Conservation (phyloP, 2,329 filamentous ascomycete genomes). For the Rutstroemia sp. region DNA sequence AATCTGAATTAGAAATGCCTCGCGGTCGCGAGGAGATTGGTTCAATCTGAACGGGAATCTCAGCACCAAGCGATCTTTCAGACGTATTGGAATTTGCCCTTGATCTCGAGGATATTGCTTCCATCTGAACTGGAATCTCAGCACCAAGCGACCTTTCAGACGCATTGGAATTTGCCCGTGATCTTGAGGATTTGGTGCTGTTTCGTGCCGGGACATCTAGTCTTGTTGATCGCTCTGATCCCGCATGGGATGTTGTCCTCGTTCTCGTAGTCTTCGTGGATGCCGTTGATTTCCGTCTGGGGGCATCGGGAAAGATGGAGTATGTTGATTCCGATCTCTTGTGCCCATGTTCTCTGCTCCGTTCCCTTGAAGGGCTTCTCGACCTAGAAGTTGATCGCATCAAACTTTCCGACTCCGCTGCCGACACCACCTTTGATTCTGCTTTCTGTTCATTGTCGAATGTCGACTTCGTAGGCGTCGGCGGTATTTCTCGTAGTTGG, state of each 20-base stretch:
- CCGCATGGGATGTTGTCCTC: neutral
- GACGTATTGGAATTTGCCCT: neutral
- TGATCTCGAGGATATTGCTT: neutral
- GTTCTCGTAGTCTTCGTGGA: neutral
- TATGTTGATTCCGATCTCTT: neutral
- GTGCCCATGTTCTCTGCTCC: neutral
- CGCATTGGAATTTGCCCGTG: neutral
- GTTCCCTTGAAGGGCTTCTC: neutral
- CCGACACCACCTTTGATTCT: neutral
- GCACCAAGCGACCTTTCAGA: neutral
- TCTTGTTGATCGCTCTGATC: neutral
- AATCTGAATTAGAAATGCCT: slow-evolving; percentile 1
- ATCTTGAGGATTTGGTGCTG: neutral
- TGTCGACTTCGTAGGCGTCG: neutral
- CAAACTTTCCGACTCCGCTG: neutral
- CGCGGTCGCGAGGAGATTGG: neutral
- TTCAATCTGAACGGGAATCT: neutral
- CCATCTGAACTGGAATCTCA: neutral
- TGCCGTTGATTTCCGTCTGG: neutral
- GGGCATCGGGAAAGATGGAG: slow-evolving; percentile 1
- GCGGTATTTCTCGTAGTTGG: slow-evolving; percentile 4
- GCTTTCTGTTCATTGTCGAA: slow-evolving; percentile 1
- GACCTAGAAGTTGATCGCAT: neutral
- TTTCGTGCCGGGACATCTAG: neutral
- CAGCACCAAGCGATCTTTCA: neutral